Base-by-base conservation (phyloP, 805 yeast genomes). In the Saturnispora zaruensis region DNA sequence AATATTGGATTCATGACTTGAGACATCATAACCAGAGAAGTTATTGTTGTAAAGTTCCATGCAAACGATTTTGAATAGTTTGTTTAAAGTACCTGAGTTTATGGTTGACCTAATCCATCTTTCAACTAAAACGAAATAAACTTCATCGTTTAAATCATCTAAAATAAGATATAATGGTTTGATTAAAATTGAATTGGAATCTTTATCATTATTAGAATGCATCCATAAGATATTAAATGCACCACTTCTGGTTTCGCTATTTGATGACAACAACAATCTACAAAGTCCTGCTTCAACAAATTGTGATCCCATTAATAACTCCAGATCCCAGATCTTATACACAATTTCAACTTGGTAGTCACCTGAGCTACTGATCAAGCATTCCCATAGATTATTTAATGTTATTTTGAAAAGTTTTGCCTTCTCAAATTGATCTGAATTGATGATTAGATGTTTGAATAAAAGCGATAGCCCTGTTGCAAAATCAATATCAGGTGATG, bases 201-300 rank as follows among this genome's bases (percentile, higher is more conserved):
- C 87, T 41, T 73, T 75, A 36, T 66, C 60, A n/a, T 71, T 64
- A 7, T 66, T 53, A 0, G 91, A 75, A 57, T 86, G 91, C 3
- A 73, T 72, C 97, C 97, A 91, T 5, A 90, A 61, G 7, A 78
- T 73, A 46, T 79, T 73, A 54, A 87, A 76, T 0, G 85, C 83
- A 16, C 69, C 63, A 1, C 83, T 64, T 52, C 80, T 70, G 16
- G 71, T 65, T 20, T 73, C 65, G 33, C 60, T 61, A 6, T 65
- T 59, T 1, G 70, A 62, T 4, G 72, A 60, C 13, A 81, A 59
- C 28, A 87, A 72, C 44, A 79, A 71, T 2, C 76, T 69, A 0
- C 87, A 69, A 2, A 90, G 54, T 0, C 87, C 84, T 1, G 95
- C 91, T 57, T 89, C 95, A 24, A 89, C 74, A 53, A 77, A 75